Evolutionary conservation across 352 stramenopile genomes (phyloP), one percentile per base, ranked within the genome.

Genomic region (Blastocystis sp.): DNA sequence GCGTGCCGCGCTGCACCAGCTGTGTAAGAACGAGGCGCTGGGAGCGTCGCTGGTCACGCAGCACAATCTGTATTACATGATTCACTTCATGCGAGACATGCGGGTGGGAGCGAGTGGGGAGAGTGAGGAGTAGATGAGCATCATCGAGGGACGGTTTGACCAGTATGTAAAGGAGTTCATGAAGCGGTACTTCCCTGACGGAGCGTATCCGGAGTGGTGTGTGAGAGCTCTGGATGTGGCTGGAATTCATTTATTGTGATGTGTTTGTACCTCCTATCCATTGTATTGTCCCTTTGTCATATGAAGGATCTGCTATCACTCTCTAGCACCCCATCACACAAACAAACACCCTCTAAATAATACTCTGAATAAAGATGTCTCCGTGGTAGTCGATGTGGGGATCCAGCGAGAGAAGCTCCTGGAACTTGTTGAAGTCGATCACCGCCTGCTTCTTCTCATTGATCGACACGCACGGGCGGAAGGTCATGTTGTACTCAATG

Each of bases 21-120:
- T 93, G 73, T 87, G 93, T 59, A 93, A 93, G 87, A 90, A 91
- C 51, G 89, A 92, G n/a, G 90, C 91, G 53, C 89, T 93, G 65
- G 90, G 90, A 27, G 89, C 90, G 24, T 89, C 92, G 69, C 87
- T 93, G 44, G 87, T 94, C 54, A 93, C 91, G 87, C 90, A 90
- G 79, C 91, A 94, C 88, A 94, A 94, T 76, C 88, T 94, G 27
- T 90, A 90, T 61, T 93, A 93, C 88, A 92, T 94, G 89, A 88
- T 94, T 14, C 87, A 90, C 65, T 90, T 94, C 56, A 93, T 93
- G 90, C 88, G 89, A 27, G 67, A 87, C 53, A 88, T 94, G 75
- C 88, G 91, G n/a, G 73, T 84, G 7, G 7, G 34, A 16, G 21
- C 8, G 29, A 21, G 16, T 2, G 16, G n/a, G 48, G 18, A 18